Base-by-base conservation (phyloP, 768 basidiomycete species). In the Leccinum truebloodii region DNA sequence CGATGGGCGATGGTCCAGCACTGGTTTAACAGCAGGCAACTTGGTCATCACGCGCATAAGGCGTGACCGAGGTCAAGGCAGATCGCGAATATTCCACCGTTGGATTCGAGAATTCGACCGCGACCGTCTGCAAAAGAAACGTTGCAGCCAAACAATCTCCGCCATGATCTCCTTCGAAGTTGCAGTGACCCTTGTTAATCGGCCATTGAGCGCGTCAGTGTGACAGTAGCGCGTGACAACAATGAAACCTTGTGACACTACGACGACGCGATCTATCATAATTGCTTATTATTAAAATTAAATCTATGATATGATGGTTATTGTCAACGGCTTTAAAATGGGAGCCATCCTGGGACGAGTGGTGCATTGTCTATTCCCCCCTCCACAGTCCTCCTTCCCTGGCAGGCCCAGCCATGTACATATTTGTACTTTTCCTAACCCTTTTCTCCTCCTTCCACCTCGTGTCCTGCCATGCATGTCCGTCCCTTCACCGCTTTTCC, bases 341-440 rank as follows among this genome's bases (percentile, higher is more conserved):
- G 7, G 54, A 16, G 8, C 8, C 12, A 20, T 12, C 26, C 14
- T 18, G 20, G 6, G 20, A 12, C 5, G 44, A 46, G 44, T 3
- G 41, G 7, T 6, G 9, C 44, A 46, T 46, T 46, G 44, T 46
- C 22, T 24, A 3, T 6, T 26, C 16, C 48, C 14, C 14, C 48
- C 24, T 26, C 24, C 20, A 3, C 20, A 3, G 10, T 24, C 24
- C 49, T 34, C 49, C 2, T 26, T 30, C n/a, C 24, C 58, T 64
- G 68, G 71, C 69, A 34, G 68, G 70, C 12, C 71, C 64, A 66
- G 26, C 53, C 3, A 63, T 62, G 71, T 52, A 24, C 7, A 16
- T 30, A 10, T 9, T 52, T 10, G 1, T 20, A 1, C 1, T 62
- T 8, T 0, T 62, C 12, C 35, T 67, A 9, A 14, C 39, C 24